These are phyloP conservation scores for Coleophoma cylindrospora DNA, from an alignment of 2,329 filamentous ascomycete species.

Conservation along the genomic window DNA sequence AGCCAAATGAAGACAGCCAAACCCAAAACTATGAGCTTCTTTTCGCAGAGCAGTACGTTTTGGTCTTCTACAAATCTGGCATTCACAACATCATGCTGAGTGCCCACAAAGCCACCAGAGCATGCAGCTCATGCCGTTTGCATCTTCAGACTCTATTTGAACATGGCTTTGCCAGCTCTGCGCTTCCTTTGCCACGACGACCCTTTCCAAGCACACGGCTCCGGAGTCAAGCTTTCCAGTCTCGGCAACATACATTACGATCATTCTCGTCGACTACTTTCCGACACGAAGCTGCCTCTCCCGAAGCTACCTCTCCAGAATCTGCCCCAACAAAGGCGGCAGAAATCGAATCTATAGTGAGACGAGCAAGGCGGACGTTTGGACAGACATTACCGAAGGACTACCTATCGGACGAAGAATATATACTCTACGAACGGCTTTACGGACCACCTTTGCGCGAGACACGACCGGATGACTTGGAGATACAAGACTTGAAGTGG, in stretches of 20 bases:
- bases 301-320: constrained; percentile 1
- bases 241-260: constrained; percentile 8
- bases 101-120: constrained; percentile 19
- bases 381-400: constrained; percentile 71
- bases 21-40: no score
- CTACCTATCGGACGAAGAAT: constrained; percentile 66
- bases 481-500: constrained; percentile 21
- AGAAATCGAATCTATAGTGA: constrained; percentile 59
- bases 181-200: constrained; percentile 6
- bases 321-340: constrained; percentile 2
- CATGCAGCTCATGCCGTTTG: constrained; percentile 28
- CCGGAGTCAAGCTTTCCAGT: constrained; percentile 4
- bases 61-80: neutral
- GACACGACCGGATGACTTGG: constrained; percentile 55
- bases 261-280: constrained; percentile 13
- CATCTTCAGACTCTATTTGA: constrained; percentile 28
- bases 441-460: constrained; percentile 71
- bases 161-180: constrained; percentile 23
- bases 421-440: constrained; percentile 69
- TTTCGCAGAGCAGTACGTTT: no score
- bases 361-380: constrained; percentile 68
- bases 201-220: constrained; percentile 9
- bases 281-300: constrained; percentile 5
- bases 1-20: no score
- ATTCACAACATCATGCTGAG: constrained; percentile 18